These are phyloP conservation scores for Cyberlindnera mycetangii DNA, from an alignment of 805 yeast genomes.

Conservation along the genomic window DNA sequence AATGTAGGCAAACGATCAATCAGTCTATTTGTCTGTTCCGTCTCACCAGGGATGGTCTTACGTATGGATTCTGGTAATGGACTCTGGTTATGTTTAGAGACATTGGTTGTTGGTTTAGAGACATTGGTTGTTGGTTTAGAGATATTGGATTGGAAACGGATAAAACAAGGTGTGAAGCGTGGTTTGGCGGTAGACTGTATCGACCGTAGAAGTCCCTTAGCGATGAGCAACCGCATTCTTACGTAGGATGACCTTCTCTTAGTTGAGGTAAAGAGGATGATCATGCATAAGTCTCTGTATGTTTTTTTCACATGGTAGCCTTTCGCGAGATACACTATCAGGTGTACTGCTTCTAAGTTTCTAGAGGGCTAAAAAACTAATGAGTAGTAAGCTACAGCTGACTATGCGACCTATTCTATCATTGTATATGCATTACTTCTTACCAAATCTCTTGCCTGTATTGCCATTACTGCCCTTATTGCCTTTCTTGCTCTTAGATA, in stretches of 20 bases:
- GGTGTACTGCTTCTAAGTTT: no score
- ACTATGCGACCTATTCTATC: no score
- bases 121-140: neutral
- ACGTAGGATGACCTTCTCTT: no score
- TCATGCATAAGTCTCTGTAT: no score
- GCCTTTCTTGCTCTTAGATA: constrained; percentile 29
- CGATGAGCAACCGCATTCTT: neutral
- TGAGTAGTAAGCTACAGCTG: no score
- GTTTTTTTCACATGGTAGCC: no score
- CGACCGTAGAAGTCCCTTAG: neutral
- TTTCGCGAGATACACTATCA: no score
- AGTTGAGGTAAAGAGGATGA: no score
- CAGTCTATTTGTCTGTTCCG: constrained; percentile 38
- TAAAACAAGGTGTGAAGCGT: neutral
- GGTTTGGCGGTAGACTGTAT: neutral
- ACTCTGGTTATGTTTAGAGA: constrained; percentile 2
- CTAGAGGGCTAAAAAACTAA: no score
- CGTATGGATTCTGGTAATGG: constrained; percentile 22
- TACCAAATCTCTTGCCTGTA: no score
- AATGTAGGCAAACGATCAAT: constrained; percentile 63
- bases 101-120: neutral
- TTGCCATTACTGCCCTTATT: constrained; percentile 18
- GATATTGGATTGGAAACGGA: constrained; percentile 2
- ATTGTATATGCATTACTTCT: no score
- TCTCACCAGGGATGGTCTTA: constrained; percentile 27